Evolutionary conservation across 495 filamentous ascomycete species (phyloP).

Genomic region (Trichoderma parareesei): DNA sequence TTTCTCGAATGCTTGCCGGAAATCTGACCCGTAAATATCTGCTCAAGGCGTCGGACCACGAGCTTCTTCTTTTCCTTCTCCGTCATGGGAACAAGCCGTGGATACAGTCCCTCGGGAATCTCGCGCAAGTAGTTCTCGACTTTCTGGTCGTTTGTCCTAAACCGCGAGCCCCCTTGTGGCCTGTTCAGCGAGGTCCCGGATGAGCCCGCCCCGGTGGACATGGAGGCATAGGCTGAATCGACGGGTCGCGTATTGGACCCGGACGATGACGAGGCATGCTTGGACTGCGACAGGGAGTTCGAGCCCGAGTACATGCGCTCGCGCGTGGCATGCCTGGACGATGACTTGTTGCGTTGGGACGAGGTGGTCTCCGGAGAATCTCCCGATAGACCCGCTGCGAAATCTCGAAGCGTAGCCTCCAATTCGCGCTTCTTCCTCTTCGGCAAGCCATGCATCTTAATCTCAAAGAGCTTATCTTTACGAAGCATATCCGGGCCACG

Average conservation of each 20-base stretch:
- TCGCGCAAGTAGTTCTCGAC: conserved; percentile 53
- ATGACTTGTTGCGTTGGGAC: conserved; percentile 21
- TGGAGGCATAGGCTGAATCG: conserved; percentile 70
- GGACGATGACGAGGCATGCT: conserved; percentile 41
- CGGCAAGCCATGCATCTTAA: conserved; percentile 62
- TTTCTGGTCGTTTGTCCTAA: conserved; percentile 37
- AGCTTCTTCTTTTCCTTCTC: conserved; percentile 64
- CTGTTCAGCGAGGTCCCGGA: conserved; percentile 23
- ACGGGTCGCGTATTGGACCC: conserved; percentile 46
- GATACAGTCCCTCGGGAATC: conserved; percentile 52
- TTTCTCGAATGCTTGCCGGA: conserved; percentile 21
- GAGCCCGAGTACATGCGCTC: conserved; percentile 20
- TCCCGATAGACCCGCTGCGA: conserved; percentile 47
- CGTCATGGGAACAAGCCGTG: conserved; percentile 44
- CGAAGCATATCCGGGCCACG: conserved; percentile 49
- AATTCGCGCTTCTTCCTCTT: conserved; percentile 60
- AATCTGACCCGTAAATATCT: conserved; percentile 67
- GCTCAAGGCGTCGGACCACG: conserved; percentile 62
- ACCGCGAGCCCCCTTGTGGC: conserved; percentile 16
- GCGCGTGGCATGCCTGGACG: conserved; percentile 20
- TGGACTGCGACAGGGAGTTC: conserved; percentile 22
- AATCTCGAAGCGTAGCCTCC: conserved; percentile 59
- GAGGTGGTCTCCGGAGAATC: conserved; percentile 31
- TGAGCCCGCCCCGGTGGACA: conserved; percentile 48
- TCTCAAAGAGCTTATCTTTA: conserved; percentile 66